Percentiles rank a stretch among this genome's conserved stretches.
Conservation (phyloP, 2,329 filamentous ascomycete genomes). For the Scolecobasidium constrictum region DNA sequence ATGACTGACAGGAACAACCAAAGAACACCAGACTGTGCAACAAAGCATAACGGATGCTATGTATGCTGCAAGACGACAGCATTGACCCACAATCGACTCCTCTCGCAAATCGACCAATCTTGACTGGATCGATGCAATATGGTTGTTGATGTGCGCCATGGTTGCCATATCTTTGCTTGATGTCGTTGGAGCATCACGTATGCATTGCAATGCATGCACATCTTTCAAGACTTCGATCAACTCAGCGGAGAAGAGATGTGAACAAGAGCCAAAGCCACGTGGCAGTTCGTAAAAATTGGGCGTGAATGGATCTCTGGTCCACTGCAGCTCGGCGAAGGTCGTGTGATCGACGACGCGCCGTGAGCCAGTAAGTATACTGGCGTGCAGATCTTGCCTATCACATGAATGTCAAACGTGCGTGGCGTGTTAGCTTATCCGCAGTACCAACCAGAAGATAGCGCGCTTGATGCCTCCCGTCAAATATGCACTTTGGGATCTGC, state of each 20-base stretch:
- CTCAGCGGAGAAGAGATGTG: conserved; percentile 17
- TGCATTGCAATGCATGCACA: conserved; percentile 27
- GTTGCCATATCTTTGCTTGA: neutral
- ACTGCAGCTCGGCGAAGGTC: conserved; percentile 31
- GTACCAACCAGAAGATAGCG: conserved; percentile 33
- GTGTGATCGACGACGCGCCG: conserved; percentile 29
- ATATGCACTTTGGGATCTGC: conserved; percentile 17
- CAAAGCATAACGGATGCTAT: conserved; percentile 30
- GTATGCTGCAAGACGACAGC: conserved; percentile 26
- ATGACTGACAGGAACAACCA: conserved; percentile 28
- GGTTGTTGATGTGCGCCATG: neutral
- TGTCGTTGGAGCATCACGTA: conserved; percentile 20
- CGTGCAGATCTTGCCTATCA: conserved; percentile 32
- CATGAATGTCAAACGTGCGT: too few relatives aligned
- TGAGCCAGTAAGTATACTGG: conserved; percentile 28
- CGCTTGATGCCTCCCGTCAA: conserved; percentile 32
- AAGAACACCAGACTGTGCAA: conserved; percentile 30
- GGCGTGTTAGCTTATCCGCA: too few relatives aligned
- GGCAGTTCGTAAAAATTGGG: conserved; percentile 22
- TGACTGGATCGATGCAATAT: neutral
- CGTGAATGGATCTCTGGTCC: conserved; percentile 25
- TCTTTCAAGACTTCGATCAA: conserved; percentile 30
- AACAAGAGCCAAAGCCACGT: conserved; percentile 20
- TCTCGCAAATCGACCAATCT: neutral
- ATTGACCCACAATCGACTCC: neutral